Evolutionary conservation across 129 eudicot genomes (phyloP), one percentile per base, ranked within the genome.

Genomic region (Escallonia rubra): DNA sequence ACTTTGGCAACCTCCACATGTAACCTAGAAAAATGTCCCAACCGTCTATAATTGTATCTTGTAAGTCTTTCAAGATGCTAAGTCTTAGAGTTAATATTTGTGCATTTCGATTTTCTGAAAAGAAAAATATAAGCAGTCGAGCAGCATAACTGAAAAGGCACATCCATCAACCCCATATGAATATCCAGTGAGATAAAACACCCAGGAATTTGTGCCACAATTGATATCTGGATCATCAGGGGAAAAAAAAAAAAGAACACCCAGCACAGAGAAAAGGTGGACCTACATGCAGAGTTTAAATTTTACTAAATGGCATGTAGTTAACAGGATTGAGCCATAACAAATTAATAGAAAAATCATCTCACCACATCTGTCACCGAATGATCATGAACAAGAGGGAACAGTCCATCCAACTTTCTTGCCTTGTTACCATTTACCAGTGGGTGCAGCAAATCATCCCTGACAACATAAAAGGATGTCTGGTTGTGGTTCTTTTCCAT

Each of bases 1-100:
- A 93, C 98, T 93, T 82, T 93, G 98, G 74, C 95, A 82, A 69
- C 98, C 98, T 84, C 98, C 98, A 79, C 98, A 93, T 48, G 98
- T 93, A 64, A 93, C 96, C 98, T 93, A 84, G 53, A 84, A 86
- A 79, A 69, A 60, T 52, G 68, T 78, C 64, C 69, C 48, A 60
- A 74, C 38, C 43, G 70, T 61, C 71, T 53, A 40, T 78, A 61
- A 71, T 46, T n/a, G 6, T 43, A 66, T 39, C 68, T 42, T 47
- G 12, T 15, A 55, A 63, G 50, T 67, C 59, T 73, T 56, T 44
- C 53, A 56, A 81, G 53, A 69, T 60, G 54, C 69, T 47, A 12
- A 58, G 46, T 60, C 10, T 56, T 23, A 23, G 34, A 23, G 34
- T 23, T 23, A 23, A 23, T 23, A 23, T 23, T 23, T 23, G 34